phyloP scores from a whole-genome alignment of 805 yeast genomes.

The Cyberlindnera suaveolens region DNA sequence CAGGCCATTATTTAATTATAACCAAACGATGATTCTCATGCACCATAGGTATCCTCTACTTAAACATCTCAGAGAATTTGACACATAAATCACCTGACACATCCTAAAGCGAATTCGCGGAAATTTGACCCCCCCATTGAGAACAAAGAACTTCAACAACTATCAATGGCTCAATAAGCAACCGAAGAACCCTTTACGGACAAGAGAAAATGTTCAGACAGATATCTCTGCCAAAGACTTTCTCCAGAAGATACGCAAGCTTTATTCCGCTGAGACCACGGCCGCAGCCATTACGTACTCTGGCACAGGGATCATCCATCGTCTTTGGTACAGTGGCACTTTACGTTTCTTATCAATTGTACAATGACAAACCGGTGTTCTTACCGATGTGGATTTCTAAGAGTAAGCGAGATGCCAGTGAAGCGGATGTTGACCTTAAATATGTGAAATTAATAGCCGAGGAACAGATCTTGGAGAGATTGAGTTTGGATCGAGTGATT shows the following conservation, averaged over 20 bases:
- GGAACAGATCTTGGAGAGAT: slow-evolving; percentile 20
- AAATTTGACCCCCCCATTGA: too few relatives aligned
- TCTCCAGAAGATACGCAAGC: slow-evolving; percentile 1
- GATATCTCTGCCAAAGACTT: not conserved
- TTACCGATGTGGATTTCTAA: slow-evolving; percentile 19
- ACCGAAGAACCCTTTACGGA: too few relatives aligned
- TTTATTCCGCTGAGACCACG: slow-evolving; percentile 5
- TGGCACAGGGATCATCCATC: slow-evolving; percentile 7
- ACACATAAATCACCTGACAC: too few relatives aligned
- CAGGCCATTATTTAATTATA: too few relatives aligned
- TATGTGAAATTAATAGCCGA: slow-evolving; percentile 15
- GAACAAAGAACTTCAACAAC: too few relatives aligned
- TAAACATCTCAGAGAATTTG: too few relatives aligned
- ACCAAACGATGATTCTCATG: too few relatives aligned
- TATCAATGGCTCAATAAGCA: too few relatives aligned
- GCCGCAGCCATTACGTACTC: slow-evolving; percentile 8
- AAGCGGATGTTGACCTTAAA: slow-evolving; percentile 14
- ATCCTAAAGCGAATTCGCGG: too few relatives aligned
- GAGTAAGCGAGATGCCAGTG: slow-evolving; percentile 2
- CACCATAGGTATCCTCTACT: too few relatives aligned
- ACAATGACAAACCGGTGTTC: slow-evolving; percentile 14
- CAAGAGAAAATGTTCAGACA: not conserved
- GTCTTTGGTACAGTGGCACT: slow-evolving; percentile 13
- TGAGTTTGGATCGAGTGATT: slow-evolving; percentile 15
- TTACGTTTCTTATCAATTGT: slow-evolving; percentile 15